Percentiles rank a stretch among this genome's conserved stretches.
Conservation (phyloP, 208 protist genomes). For the Herpetomonas samuelpessoai region DNA sequence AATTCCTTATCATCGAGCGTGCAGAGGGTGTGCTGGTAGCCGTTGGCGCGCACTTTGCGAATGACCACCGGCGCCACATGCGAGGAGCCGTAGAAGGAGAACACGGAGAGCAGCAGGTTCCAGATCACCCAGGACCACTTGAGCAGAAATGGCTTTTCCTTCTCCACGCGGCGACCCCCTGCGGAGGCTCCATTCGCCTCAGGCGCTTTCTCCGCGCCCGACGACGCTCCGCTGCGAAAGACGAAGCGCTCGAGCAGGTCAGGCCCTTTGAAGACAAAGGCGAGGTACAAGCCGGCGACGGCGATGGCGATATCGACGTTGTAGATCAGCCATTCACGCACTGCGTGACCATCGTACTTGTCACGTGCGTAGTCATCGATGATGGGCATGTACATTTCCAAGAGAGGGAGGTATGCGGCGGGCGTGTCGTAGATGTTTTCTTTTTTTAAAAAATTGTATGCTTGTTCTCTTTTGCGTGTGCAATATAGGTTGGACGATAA, state of each 20-base stretch:
- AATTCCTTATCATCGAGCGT: slow-evolving; percentile 47
- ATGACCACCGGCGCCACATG: slow-evolving; percentile 44
- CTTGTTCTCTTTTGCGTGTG: too few relatives aligned
- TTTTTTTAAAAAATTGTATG: not conserved
- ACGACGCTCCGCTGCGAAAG: slow-evolving; percentile 24
- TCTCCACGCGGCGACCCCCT: not conserved
- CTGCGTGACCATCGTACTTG: slow-evolving; percentile 59
- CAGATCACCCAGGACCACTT: slow-evolving; percentile 69
- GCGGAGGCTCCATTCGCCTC: slow-evolving; percentile 21
- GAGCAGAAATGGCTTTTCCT: slow-evolving; percentile 20
- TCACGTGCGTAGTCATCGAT: slow-evolving; percentile 52
- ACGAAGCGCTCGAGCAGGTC: slow-evolving; percentile 13
- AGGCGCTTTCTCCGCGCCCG: slow-evolving; percentile 19
- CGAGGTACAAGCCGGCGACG: slow-evolving; percentile 36
- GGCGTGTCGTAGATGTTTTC: not conserved
- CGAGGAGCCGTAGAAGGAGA: slow-evolving; percentile 76
- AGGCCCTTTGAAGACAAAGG: slow-evolving; percentile 49
- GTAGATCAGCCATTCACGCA: slow-evolving; percentile 45
- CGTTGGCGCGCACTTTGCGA: slow-evolving; percentile 32
- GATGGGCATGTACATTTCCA: slow-evolving; percentile 24
- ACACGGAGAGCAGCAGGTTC: slow-evolving; percentile 89
- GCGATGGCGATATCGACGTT: slow-evolving; percentile 62
- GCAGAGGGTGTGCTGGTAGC: slow-evolving; percentile 64
- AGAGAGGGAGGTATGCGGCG: too few relatives aligned
- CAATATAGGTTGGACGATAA: not conserved